Base-by-base conservation (phyloP, 169 alveolate species). In the Plasmodium vivax region DNA sequence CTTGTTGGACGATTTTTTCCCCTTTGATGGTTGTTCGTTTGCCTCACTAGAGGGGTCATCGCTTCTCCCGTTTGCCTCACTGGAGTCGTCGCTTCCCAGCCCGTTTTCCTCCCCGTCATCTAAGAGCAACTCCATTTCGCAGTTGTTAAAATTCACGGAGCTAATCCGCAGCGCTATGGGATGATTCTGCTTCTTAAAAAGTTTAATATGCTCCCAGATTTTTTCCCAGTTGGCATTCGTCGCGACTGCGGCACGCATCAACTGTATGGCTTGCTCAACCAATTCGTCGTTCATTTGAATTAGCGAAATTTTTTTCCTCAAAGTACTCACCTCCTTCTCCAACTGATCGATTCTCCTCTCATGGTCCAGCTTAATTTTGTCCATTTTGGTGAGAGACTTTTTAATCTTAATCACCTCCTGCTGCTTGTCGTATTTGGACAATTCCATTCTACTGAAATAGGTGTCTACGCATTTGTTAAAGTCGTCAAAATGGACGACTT, bases 191-290 rank as follows among this genome's bases (percentile, higher is more conserved):
- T 97, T 96, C 84, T 97, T 97, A 93, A 98, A 99, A 23, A 97
- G 97, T 54, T 97, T 96, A 10, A 98, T 95, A 96, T 98, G 98
- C 84, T 98, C 98, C 95, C 93, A 83, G 19, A 98, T 98, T 80
- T 98, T 98, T 36, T 95, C 97, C 99, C 99, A 98, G 34, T 98
- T 96, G 56, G 98, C 98, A 38, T 99, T 99, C 2, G 98, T 92
- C 19, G 98, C 96, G 12, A 97, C 85, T 51, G 97, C 95, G 30
- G 97, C 91, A 32, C 97, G 87, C 88, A 95, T 82, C 51, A 97
- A 92, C 83, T 94, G 95, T 77, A 97, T 95, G 91, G 94, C 96
- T 83, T 87, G 98, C 32, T 98, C 98, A 6, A 97, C 97, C 38
- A 97, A 95, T 81, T 90, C 97, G 82, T 96, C 97, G 94, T 98